Conservation (phyloP, 495 filamentous ascomycete genomes). For the Podospora tetraspora region DNA sequence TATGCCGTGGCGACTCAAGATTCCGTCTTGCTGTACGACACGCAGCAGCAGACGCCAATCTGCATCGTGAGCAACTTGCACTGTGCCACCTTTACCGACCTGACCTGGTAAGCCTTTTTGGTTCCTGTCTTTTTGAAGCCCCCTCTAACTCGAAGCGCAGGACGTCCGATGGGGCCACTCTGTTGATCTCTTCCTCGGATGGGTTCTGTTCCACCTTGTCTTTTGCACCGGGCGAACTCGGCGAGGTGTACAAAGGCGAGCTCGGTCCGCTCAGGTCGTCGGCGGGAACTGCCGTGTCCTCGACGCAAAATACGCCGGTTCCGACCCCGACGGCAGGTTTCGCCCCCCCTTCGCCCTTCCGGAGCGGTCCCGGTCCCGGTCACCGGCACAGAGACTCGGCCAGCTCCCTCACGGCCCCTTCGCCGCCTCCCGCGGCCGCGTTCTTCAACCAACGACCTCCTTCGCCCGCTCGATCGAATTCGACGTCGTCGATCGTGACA, state of each 20-base stretch:
- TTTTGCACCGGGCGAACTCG: constrained; percentile 79
- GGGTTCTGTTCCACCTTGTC: constrained; percentile 92
- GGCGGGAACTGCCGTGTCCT: constrained; percentile 40
- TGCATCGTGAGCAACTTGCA: constrained; percentile 94
- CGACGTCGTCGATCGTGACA: constrained; percentile 76
- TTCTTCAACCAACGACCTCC: constrained; percentile 54
- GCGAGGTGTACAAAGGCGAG: constrained; percentile 73
- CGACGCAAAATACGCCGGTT: constrained; percentile 56
- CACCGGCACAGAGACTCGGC: constrained; percentile 49
- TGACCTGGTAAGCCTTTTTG: constrained; percentile 68
- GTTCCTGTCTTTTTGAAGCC: constrained; percentile 1
- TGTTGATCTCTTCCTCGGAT: constrained; percentile 95
- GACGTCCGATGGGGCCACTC: constrained; percentile 85
- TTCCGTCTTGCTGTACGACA: constrained; percentile 93
- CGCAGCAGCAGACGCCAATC: constrained; percentile 88
- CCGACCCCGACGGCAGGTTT: constrained; percentile 59
- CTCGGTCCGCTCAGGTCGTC: constrained; percentile 50
- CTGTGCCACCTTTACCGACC: constrained; percentile 93
- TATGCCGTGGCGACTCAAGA: constrained; percentile 98
- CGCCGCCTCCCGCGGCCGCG: constrained; percentile 48
- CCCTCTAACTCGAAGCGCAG: constrained; percentile 39
- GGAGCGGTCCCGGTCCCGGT: constrained; percentile 26
- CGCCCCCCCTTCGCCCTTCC: constrained; percentile 54
- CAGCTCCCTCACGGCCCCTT: constrained; percentile 50
- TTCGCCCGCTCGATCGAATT: constrained; percentile 78